Evolutionary conservation across 805 yeast species (phyloP).

Genomic region (Saturnispora diversa): DNA sequence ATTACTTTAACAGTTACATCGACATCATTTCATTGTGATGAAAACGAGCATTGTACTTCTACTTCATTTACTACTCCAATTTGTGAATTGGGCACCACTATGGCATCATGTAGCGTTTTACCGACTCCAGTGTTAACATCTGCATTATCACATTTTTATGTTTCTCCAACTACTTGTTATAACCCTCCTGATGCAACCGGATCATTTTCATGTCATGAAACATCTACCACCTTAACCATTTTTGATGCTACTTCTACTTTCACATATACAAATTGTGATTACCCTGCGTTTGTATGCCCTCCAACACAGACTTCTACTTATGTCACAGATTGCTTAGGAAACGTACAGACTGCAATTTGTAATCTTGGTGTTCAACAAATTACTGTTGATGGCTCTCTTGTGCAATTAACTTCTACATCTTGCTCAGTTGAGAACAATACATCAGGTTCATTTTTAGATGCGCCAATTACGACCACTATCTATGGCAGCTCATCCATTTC

Average conservation of each 20-base stretch:
- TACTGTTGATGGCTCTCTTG: neutral
- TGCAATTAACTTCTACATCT: neutral
- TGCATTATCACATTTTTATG: conserved; percentile 5
- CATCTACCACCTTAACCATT: conserved; percentile 11
- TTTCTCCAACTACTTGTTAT: conserved; percentile 15
- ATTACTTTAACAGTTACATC: conserved; percentile 9
- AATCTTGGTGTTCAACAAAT: conserved; percentile 1
- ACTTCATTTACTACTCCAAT: conserved; percentile 13
- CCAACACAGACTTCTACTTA: neutral
- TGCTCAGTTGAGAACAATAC: neutral
- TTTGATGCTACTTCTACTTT: neutral
- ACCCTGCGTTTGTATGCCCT: conserved; percentile 12
- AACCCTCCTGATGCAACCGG: conserved; percentile 14
- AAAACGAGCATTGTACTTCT: conserved; percentile 13
- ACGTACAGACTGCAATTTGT: conserved; percentile 1
- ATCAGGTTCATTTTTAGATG: conserved; percentile 12
- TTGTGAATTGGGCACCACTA: conserved; percentile 8
- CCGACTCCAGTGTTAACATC: conserved; percentile 7
- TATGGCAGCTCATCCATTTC: neutral
- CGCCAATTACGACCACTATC: conserved; percentile 1
- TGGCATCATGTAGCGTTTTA: conserved; percentile 13
- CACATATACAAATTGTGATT: conserved; percentile 15
- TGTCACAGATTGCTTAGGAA: conserved; percentile 8
- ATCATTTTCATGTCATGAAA: conserved; percentile 13
- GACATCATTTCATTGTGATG: conserved; percentile 14